Evolutionary conservation across 371 early-diverging fungal species (phyloP).

Genomic region (Haplosporangium sp.): DNA sequence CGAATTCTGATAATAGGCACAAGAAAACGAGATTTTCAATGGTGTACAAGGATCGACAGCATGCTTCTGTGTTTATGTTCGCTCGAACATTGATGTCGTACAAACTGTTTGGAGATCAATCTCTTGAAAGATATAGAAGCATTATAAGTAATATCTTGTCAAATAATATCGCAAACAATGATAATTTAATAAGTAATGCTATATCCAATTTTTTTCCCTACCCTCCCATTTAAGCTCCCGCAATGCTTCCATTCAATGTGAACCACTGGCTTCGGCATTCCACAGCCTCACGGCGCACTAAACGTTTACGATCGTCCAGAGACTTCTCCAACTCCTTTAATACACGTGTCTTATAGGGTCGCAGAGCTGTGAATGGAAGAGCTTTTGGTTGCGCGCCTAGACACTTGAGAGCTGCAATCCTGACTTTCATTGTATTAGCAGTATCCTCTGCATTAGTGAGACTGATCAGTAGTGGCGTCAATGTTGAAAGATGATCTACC

Average conservation of each 20-base stretch:
- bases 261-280: slow-evolving; percentile 90
- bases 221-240: slow-evolving; percentile 20
- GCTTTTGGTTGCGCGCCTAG: slow-evolving; percentile 75
- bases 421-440: slow-evolving; percentile 69
- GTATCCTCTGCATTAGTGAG: slow-evolving; percentile 50
- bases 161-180: neutral
- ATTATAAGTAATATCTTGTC: neutral
- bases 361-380: slow-evolving; percentile 68
- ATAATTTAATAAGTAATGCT: too few species aligned
- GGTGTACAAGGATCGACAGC: slow-evolving; percentile 68
- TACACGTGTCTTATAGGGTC: slow-evolving; percentile 72
- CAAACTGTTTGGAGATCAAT: slow-evolving; percentile 34
- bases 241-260: slow-evolving; percentile 43
- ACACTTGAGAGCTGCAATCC: slow-evolving; percentile 79
- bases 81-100: slow-evolving; percentile 53
- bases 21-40: slow-evolving; percentile 66
- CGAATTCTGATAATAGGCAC: slow-evolving; percentile 42
- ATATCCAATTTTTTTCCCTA: too few species aligned
- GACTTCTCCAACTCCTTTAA: slow-evolving; percentile 69
- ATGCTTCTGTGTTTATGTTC: slow-evolving; percentile 78
- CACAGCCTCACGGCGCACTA: slow-evolving; percentile 90
- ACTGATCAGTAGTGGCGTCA: slow-evolving; percentile 63
- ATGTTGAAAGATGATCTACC: slow-evolving; percentile 64
- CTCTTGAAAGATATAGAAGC: neutral
- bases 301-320: slow-evolving; percentile 90